Evolutionary conservation across 139 green algal genomes (phyloP).

Genomic region (Chlamydomonas sphaeroides): DNA sequence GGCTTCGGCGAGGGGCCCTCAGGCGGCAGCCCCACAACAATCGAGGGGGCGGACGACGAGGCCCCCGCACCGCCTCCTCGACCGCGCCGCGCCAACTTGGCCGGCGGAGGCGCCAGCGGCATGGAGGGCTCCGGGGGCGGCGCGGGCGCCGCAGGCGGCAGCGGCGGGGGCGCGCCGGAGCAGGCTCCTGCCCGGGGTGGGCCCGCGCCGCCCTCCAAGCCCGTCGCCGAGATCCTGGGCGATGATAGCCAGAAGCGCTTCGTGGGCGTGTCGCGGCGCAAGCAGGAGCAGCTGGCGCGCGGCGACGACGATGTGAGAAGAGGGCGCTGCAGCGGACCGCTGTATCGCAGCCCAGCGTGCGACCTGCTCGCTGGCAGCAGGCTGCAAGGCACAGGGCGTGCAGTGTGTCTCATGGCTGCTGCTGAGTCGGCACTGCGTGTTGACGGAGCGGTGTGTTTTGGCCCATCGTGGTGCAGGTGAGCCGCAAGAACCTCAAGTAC

Average conservation of each 20-base stretch:
- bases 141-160: not conserved
- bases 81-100: not conserved
- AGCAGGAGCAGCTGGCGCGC: constrained; percentile 53
- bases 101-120: too few relatives aligned
- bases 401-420: too few relatives aligned
- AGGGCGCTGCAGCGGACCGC: too few relatives aligned
- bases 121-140: too few relatives aligned
- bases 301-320: constrained; percentile 44
- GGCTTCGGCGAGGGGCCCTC: not conserved
- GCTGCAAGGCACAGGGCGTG: too few relatives aligned
- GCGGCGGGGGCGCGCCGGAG: not conserved
- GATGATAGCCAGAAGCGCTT: constrained; percentile 30
- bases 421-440: too few relatives aligned
- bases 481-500: constrained; percentile 39
- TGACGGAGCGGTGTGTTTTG: too few relatives aligned
- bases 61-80: too few relatives aligned
- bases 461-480: too few relatives aligned
- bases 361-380: too few relatives aligned
- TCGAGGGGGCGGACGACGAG: not conserved
- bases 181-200: not conserved
- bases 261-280: constrained; percentile 51
- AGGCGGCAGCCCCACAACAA: not conserved
- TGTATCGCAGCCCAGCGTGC: too few relatives aligned
- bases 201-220: not conserved
- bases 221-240: not conserved